A percentile compares a stretch with the other conserved stretches of the same genome.
phyloP scores from a whole-genome alignment of 2,329 filamentous ascomycete species.

The Torrubiella hemipterigena region DNA sequence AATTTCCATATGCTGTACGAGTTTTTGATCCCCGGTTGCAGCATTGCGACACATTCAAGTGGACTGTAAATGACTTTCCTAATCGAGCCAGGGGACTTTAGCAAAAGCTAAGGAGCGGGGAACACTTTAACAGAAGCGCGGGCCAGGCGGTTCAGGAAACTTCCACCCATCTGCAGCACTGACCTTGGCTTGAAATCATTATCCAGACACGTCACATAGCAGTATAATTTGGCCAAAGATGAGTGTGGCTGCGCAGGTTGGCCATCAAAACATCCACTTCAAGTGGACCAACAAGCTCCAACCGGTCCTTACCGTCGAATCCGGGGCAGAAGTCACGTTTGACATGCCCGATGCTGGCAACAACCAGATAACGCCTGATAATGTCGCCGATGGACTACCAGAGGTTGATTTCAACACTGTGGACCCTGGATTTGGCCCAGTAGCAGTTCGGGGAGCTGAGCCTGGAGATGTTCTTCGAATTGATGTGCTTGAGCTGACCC shows the following conservation, averaged over 20 bases:
- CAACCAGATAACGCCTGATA: constrained; percentile 32
- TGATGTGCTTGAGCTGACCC: constrained; percentile 32
- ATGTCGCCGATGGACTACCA: constrained; percentile 24
- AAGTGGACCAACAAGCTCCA: constrained; percentile 34
- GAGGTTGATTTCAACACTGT: constrained; percentile 26
- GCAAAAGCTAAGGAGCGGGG: too few species aligned
- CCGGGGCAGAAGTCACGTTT: constrained; percentile 33
- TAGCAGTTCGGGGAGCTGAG: constrained; percentile 33
- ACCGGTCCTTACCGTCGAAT: constrained; percentile 32
- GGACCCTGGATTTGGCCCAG: constrained; percentile 38
- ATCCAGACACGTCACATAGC: too few species aligned
- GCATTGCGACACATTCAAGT: too few species aligned
- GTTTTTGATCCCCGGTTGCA: too few species aligned
- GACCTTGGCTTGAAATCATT: too few species aligned
- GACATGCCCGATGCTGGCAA: constrained; percentile 37
- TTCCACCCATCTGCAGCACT: too few species aligned
- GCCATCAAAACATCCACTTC: constrained; percentile 22
- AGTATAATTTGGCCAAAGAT: too few species aligned
- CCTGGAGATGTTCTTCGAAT: constrained; percentile 40
- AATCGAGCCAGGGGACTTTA: too few species aligned
- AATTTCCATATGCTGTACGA: too few species aligned
- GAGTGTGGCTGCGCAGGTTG: constrained; percentile 15
- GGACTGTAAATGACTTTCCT: too few species aligned
- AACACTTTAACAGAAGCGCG: too few species aligned
- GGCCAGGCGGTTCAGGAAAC: too few species aligned